Conservation (phyloP, 306 rosid genomes). For the Gynostemma pentaphyllum region DNA sequence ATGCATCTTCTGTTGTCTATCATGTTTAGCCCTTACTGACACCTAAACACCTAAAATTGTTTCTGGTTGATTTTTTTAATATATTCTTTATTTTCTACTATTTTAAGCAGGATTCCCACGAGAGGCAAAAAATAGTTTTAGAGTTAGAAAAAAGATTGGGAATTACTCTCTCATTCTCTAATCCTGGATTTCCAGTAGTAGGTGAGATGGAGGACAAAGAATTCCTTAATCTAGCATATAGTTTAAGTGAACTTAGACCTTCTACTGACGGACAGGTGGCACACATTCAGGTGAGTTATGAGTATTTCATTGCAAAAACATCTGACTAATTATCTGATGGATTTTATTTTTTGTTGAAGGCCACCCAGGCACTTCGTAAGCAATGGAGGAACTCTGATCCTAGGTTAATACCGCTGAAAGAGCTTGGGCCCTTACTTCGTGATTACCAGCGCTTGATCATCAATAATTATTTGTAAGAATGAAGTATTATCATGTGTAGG, state of each 20-base stretch:
- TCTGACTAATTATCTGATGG: neutral
- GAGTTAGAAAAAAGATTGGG: slow-evolving; percentile 59
- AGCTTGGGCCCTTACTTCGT: slow-evolving; percentile 85
- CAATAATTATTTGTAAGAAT: slow-evolving; percentile 44
- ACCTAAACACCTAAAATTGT: neutral
- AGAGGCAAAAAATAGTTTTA: slow-evolving; percentile 43
- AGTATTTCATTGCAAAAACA: neutral
- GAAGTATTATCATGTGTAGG: neutral
- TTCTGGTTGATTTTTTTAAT: neutral
- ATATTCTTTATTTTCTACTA: neutral
- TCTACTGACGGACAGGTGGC: slow-evolving; percentile 26
- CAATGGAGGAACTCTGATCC: slow-evolving; percentile 72
- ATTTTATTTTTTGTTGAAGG: slow-evolving; percentile 19
- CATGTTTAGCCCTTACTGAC: neutral
- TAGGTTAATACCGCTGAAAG: slow-evolving; percentile 52
- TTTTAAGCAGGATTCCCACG: slow-evolving; percentile 42
- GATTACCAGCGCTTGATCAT: slow-evolving; percentile 67
- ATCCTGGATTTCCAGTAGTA: slow-evolving; percentile 38
- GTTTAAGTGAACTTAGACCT: slow-evolving; percentile 32
- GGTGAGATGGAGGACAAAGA: slow-evolving; percentile 66
- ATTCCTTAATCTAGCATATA: slow-evolving; percentile 60
- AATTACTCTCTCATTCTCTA: slow-evolving; percentile 46
- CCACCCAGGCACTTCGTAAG: slow-evolving; percentile 55
- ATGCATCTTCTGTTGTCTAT: neutral
- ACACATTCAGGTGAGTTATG: slow-evolving; percentile 20